These are phyloP conservation scores for Triangularia setosa DNA, from an alignment of 2,329 filamentous ascomycete genomes.

Conservation along the genomic window DNA sequence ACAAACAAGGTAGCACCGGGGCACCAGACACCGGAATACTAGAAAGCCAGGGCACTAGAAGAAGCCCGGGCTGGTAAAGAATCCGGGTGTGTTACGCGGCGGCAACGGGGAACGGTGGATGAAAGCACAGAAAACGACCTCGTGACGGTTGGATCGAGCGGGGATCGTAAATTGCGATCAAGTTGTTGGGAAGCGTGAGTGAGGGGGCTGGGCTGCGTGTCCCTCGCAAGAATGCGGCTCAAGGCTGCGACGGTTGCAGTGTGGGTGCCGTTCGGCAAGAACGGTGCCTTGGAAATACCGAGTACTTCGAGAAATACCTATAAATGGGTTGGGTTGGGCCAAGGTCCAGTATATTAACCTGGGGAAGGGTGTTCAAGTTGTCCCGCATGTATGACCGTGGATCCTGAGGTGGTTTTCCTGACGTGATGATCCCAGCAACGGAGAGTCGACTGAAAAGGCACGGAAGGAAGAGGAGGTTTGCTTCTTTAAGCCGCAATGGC, in stretches of 20 bases:
- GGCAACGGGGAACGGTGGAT: constrained; percentile 11
- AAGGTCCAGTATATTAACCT: constrained; percentile 8
- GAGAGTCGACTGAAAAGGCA: not conserved
- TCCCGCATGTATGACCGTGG: constrained; percentile 7
- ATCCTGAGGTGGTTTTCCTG: constrained; percentile 3
- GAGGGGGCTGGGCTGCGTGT: constrained; percentile 10
- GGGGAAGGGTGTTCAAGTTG: not conserved
- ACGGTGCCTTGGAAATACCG: constrained; percentile 6
- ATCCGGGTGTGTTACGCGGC: not conserved
- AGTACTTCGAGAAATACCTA: not conserved
- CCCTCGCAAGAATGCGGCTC: constrained; percentile 25
- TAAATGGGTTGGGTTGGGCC: not conserved
- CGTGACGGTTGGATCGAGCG: constrained; percentile 27
- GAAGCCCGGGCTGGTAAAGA: not conserved
- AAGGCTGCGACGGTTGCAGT: constrained; percentile 20
- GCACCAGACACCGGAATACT: not conserved
- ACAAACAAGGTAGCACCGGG: not conserved
- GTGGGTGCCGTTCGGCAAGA: constrained; percentile 16
- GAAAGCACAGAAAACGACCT: constrained; percentile 22
- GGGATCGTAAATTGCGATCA: constrained; percentile 25
- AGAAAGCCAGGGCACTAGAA: constrained; percentile 15
- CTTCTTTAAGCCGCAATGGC: constrained; percentile 21
- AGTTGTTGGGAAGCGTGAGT: constrained; percentile 15
- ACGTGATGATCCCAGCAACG: not conserved
- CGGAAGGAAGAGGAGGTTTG: constrained; percentile 1